Base-by-base conservation (phyloP, 2,329 filamentous ascomycete genomes). In the Phaeomoniella chlamydospora region DNA sequence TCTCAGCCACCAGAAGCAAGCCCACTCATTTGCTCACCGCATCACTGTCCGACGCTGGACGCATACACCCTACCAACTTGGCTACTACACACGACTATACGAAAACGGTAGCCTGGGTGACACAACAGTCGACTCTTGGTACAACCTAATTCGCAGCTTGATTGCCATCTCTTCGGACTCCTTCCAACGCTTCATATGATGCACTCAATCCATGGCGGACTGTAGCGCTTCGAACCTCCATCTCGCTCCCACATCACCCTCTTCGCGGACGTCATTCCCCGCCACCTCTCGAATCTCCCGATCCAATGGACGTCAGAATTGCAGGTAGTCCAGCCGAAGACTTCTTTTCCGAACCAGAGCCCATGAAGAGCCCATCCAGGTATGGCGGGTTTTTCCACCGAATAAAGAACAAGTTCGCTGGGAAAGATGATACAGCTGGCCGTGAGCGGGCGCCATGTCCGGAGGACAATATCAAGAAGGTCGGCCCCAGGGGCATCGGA, bases 401-500 rank as follows among this genome's bases (percentile, higher is more conserved):
- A 18, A 22, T n/a, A 31, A n/a, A 13, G n/a, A 29, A 22, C 16
- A 26, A 30, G 15, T 29, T 36, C 22, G 29, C 19, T 12, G 18
- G 15, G 6, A 30, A 15, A 29, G 34, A 36, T 29, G 34, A 17
- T 6, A 14, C 16, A 18, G 13, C 15, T 34, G 18, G 9, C 15
- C 18, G 32, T 16, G 32, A 18, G 9, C 32, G 18, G 32, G 12
- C 10, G 9, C 16, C 9, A 13, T 17, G 14, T 10, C 13, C 32
- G 4, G n/a, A 12, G 17, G 32, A 34, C 17, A 12, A 13, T 9
- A 17, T 18, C 14, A 34, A 18, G 16, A 34, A 18, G 17, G 18
- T 6, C 16, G 10, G 32, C 14, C 18, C 17, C 4, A 34, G 32
- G 18, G 18, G 32, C 16, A 82, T 85, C n/a, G 74, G 87, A 12